phyloP scores from a whole-genome alignment of 2,329 filamentous ascomycete species.

The Didymella lethalis region DNA sequence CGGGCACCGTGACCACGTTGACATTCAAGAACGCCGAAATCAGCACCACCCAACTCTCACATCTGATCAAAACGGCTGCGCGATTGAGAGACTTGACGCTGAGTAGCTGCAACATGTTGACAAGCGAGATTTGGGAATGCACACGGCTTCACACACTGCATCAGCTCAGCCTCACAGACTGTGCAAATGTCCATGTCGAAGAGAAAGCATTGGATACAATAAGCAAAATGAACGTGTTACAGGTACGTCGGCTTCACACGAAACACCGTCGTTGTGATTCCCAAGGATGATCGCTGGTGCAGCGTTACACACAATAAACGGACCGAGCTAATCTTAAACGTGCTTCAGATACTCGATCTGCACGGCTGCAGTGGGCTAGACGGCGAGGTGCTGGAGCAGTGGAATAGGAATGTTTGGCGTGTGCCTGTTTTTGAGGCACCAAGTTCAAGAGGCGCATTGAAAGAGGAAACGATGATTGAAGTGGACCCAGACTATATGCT shows the following conservation, averaged over 20 bases:
- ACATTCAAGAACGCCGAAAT: slow-evolving; percentile 3
- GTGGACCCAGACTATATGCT: slow-evolving; percentile 43
- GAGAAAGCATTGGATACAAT: slow-evolving; percentile 12
- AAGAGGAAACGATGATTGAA: slow-evolving; percentile 35
- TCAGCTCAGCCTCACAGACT: background rate
- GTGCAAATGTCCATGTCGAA: slow-evolving; percentile 5
- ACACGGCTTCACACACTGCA: background rate
- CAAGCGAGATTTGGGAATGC: slow-evolving; percentile 4
- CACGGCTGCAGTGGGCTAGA: slow-evolving; percentile 39
- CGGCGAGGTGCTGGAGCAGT: slow-evolving; percentile 28
- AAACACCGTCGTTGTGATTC: background rate
- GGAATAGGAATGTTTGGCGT: slow-evolving; percentile 38
- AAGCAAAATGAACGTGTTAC: slow-evolving; percentile 17
- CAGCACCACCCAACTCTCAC: background rate
- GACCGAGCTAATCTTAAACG: slow-evolving; percentile 20
- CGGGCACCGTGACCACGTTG: background rate
- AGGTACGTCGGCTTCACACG: slow-evolving; percentile 14
- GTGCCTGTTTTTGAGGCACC: slow-evolving; percentile 39
- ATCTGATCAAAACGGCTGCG: background rate
- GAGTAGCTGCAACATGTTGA: slow-evolving; percentile 15
- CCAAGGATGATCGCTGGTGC: slow-evolving; percentile 23
- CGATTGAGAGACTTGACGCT: background rate
- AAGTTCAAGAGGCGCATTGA: slow-evolving; percentile 5
- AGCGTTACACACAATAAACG: slow-evolving; percentile 33
- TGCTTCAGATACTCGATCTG: slow-evolving; percentile 37